Conservation (phyloP, 768 basidiomycete genomes). For the Daedaleopsis sinensis region DNA sequence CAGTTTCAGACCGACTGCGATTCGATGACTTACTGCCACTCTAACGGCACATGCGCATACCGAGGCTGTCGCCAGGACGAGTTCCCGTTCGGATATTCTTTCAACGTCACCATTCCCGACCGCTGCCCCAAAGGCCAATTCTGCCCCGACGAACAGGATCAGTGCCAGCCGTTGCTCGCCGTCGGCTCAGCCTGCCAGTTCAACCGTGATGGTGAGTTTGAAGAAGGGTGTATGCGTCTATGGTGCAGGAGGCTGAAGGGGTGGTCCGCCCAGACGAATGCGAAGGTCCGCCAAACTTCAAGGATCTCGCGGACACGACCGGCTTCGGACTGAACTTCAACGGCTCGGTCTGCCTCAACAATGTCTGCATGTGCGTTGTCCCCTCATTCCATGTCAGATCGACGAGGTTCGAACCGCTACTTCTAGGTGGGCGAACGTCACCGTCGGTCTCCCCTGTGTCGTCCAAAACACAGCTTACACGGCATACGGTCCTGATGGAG, state of each 20-base stretch:
- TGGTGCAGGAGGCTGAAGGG: no score
- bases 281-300: conserved; percentile 64
- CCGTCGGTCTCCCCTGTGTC: conserved; percentile 61
- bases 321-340: conserved; percentile 76
- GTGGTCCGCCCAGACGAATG: conserved; percentile 65
- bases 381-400: background rate
- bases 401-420: background rate
- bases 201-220: conserved; percentile 74
- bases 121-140: conserved; percentile 67
- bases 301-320: conserved; percentile 62
- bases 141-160: conserved; percentile 83
- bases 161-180: conserved; percentile 59
- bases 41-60: conserved; percentile 53
- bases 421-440: conserved; percentile 77
- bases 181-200: conserved; percentile 79
- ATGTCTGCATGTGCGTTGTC: conserved; percentile 71
- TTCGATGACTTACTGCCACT: conserved; percentile 63
- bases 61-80: conserved; percentile 78
- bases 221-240: background rate
- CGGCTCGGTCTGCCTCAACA: conserved; percentile 83
- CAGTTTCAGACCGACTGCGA: conserved; percentile 83
- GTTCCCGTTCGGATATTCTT: conserved; percentile 70
- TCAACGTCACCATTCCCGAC: conserved; percentile 50
- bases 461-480: conserved; percentile 83
- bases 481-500: conserved; percentile 57